Evolutionary conservation across 768 basidiomycete genomes (phyloP).

Genomic region (Agrocybe praecox): DNA sequence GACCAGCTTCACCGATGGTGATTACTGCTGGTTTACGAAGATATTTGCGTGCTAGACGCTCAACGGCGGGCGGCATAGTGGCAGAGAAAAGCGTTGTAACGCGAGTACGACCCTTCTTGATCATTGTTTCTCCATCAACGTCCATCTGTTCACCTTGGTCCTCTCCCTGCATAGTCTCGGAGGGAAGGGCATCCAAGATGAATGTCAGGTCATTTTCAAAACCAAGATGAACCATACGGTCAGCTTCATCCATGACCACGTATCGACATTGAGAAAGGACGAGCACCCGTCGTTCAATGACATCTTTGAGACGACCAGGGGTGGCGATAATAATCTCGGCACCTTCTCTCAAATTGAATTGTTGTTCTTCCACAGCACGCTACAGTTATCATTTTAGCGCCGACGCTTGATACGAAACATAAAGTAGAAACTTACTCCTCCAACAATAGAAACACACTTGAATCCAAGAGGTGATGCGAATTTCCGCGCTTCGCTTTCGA

Average conservation of each 20-base stretch:
- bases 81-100: constrained; percentile 98
- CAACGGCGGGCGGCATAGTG: constrained; percentile 98
- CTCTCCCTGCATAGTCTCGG: constrained; percentile 87
- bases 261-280: constrained; percentile 98
- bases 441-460: constrained; percentile 96
- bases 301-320: constrained; percentile 97
- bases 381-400: constrained; percentile 26
- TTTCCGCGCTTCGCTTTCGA: constrained; percentile 89
- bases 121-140: constrained; percentile 66
- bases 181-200: constrained; percentile 91
- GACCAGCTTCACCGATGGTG: constrained; percentile 97
- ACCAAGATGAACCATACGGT: constrained; percentile 97
- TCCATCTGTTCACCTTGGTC: constrained; percentile 78
- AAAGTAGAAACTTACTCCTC: constrained; percentile 67
- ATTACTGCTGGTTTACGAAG: constrained; percentile 91
- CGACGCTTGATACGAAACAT: neutral
- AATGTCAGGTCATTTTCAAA: constrained; percentile 95
- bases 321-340: constrained; percentile 99
- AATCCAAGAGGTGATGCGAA: constrained; percentile 91
- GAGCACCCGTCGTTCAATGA: constrained; percentile 93
- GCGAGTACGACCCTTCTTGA: constrained; percentile 77
- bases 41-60: constrained; percentile 93
- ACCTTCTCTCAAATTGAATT: constrained; percentile 96
- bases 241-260: constrained; percentile 99
- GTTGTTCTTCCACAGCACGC: constrained; percentile 96